Base-by-base conservation (phyloP, 805 yeast genomes). In the Ogataea chonburiensis region DNA sequence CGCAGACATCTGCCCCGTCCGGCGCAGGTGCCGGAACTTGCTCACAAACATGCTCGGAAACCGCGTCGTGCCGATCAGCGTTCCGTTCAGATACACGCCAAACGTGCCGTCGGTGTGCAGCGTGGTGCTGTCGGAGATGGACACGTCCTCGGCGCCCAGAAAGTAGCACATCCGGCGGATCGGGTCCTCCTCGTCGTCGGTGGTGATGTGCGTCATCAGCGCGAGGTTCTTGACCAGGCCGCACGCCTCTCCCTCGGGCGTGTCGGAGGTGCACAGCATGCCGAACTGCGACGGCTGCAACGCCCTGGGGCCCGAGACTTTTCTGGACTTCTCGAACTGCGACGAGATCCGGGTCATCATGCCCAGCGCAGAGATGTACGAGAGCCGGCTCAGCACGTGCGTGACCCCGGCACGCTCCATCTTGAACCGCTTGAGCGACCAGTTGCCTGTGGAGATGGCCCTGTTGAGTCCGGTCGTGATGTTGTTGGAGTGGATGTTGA, bases 371-470 rank as follows among this genome's bases (percentile, higher is more conserved):
- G 95, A 81, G 29, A 93, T 91, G 60, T 87, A 93, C 14, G 96
- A 85, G 40, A 93, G 67, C 56, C 98, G 76, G 41, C 95, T 83
- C 38, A 93, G 70, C 24, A 93, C 97, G 60, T 93, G 98, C 3
- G 98, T 93, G 34, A 93, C 98, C 66, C 98, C 98, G 0, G 98
- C 98, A 44, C 98, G 77, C 66, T 93, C 98, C 99, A 93, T 93
- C 81, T 89, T 91, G 71, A 93, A 93, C 68, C 99, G 84, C 66
- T 93, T 93, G 56, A 93, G 73, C 3, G 97, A 87, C 99, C 99
- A 93, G 61, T 93, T 93, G 51, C 99, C 99, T 0, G 99, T 93
- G 11, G 98, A 89, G 31, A 93, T 93, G 28, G 99, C 97, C 55
- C 98, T 75, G 59, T 88, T 89, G 62, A 93, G 68, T 19, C 98